Evolutionary conservation across 306 rosid genomes (phyloP).

Genomic region (Arachis hypogaea): DNA sequence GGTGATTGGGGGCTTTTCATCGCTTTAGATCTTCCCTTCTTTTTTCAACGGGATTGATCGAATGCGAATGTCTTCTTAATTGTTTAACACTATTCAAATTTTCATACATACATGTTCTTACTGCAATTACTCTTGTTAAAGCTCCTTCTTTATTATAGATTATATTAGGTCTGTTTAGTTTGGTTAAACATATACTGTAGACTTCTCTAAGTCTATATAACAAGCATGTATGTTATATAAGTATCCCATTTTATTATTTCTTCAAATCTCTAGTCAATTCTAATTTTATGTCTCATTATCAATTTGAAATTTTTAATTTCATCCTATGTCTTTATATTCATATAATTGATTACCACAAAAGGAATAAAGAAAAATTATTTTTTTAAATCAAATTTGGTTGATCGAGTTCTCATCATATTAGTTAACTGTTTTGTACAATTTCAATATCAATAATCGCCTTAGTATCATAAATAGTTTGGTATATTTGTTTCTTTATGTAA

Average conservation of each 20-base stretch:
- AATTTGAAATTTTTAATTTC: no score
- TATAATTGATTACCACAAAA: no score
- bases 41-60: conserved; percentile 54
- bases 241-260: background rate
- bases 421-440: no score
- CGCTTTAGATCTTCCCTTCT: conserved; percentile 47
- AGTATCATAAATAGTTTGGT: no score
- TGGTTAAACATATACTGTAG: background rate
- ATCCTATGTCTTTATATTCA: no score
- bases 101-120: background rate
- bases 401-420: no score
- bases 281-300: background rate
- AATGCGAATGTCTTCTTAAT: conserved; percentile 6
- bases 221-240: background rate
- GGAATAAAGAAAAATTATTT: no score
- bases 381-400: no score
- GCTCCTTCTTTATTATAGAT: no score
- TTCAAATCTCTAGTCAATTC: background rate
- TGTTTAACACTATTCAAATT: conserved; percentile 30
- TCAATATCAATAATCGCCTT: no score
- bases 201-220: background rate
- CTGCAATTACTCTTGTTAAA: background rate
- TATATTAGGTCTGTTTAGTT: background rate
- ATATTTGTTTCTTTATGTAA: no score
- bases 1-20: conserved; percentile 34